Evolutionary conservation across 345 rosid genomes (phyloP), one percentile per base, ranked within the genome.

Genomic region (Raphanus sativus): DNA sequence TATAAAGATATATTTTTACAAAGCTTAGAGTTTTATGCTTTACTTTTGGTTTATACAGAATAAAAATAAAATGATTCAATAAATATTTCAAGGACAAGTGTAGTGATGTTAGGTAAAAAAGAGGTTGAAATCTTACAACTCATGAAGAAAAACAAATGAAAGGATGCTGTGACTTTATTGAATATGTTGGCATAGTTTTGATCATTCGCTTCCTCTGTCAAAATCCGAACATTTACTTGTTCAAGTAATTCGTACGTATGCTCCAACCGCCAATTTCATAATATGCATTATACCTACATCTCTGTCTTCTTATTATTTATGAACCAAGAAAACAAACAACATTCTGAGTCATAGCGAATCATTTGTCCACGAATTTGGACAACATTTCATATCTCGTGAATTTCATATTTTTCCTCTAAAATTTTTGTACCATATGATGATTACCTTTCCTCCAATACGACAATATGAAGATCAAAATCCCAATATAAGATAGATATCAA

Each of bases 181-280:
- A 78, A 78, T 66, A 78, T 65, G 70, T 67, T 78, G 81, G 81
- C 77, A 73, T 72, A 54, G 64, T 71, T 73, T 67, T 73, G 68
- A 45, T 72, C 65, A 67, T 72, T 78, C 16, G 48, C 48, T 61
- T 73, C 64, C 48, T 67, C 81, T 77, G 77, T 78, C 77, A 67
- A 78, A 50, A 73, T 73, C 65, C 77, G 40, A 67, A 78, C 73
- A 78, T 67, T 67, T 73, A 73, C 81, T 78, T 50, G 77, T 78
- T 78, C 69, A 67, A 78, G 81, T 66, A 78, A 78, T 48, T 67
- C 65, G 81, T 79, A 73, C 77, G 52, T 79, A 73, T 74, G 65
- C 73, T 52, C 70, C 81, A 78, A 78, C 81, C 74, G 81, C 17
- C 74, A 79, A 73, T 26, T 36, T 48, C 82, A 62, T 79, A 52